phyloP scores from a whole-genome alignment of 2,329 filamentous ascomycete genomes.

The Cytospora paraplurivora region DNA sequence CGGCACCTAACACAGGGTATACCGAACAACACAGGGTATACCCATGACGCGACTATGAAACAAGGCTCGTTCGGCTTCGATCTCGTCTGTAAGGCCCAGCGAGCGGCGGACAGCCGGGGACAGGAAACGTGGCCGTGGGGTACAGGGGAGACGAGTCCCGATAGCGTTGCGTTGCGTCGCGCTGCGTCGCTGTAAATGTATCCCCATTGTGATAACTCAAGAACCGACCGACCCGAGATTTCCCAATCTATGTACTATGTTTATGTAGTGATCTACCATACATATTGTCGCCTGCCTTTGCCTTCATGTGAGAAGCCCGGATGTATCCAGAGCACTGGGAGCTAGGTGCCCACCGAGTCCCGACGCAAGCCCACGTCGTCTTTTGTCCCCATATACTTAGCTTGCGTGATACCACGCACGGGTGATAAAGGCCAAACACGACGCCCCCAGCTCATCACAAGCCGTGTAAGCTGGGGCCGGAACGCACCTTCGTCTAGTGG shows the following conservation, averaged over 20 bases:
- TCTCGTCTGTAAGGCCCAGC: not conserved
- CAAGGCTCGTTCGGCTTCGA: not conserved
- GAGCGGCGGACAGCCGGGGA: not conserved
- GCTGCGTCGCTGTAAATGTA: not conserved
- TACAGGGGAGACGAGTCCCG: not conserved
- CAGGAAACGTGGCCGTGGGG: not conserved
- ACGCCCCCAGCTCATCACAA: not conserved
- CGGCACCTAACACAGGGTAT: too few relatives aligned
- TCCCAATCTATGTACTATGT: not conserved
- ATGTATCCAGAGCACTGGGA: not conserved
- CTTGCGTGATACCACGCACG: not conserved
- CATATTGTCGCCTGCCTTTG: not conserved
- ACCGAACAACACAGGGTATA: not conserved
- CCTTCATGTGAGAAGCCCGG: not conserved
- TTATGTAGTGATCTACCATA: not conserved
- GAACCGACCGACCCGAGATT: not conserved
- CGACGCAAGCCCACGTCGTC: not conserved
- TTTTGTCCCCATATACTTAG: not conserved
- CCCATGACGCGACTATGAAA: not conserved
- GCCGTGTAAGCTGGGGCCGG: slow-evolving; percentile 36
- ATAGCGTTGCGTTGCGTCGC: not conserved
- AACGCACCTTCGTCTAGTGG: slow-evolving; percentile 40
- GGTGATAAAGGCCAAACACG: not conserved
- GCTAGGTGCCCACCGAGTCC: not conserved
- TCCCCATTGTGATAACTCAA: not conserved